phyloP scores from a whole-genome alignment of 441 rosid species.

The Adansonia madagascariensis region DNA sequence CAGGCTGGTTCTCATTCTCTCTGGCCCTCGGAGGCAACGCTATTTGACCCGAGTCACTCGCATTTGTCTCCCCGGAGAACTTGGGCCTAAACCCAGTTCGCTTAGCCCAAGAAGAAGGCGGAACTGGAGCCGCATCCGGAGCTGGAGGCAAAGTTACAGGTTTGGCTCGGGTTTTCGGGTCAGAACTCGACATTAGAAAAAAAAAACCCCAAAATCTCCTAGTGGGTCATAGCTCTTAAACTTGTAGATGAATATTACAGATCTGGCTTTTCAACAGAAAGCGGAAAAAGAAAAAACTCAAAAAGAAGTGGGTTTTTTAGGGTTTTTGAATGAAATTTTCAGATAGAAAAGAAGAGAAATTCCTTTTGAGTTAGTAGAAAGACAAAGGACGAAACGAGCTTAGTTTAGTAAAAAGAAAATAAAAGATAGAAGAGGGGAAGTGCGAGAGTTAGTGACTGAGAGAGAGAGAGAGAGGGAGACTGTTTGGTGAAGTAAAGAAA shows the following conservation, averaged over 20 bases:
- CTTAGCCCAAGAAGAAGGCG: constrained; percentile 95
- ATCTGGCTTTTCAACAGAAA: constrained; percentile 11
- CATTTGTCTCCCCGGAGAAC: constrained; percentile 92
- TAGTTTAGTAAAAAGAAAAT: background rate
- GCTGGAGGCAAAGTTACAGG: constrained; percentile 63
- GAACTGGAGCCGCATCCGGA: constrained; percentile 66
- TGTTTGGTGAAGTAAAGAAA: constrained; percentile 21
- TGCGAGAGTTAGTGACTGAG: constrained; percentile 9
- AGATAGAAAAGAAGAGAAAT: background rate
- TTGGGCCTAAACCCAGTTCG: constrained; percentile 90
- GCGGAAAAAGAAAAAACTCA: constrained; percentile 26
- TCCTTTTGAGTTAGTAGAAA: background rate
- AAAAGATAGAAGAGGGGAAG: background rate
- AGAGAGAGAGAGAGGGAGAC: background rate
- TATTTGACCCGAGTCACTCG: constrained; percentile 73
- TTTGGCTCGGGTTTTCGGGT: constrained; percentile 70
- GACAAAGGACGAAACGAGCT: background rate
- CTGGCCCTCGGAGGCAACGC: constrained; percentile 51
- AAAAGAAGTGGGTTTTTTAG: constrained; percentile 19
- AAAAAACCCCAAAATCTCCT: background rate
- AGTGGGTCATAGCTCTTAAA: constrained; percentile 16
- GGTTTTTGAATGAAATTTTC: background rate
- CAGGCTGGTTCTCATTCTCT: constrained; percentile 57
- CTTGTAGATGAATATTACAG: constrained; percentile 20
- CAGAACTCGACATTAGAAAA: constrained; percentile 61